A percentile compares a stretch with the other conserved stretches of the same genome.
Evolutionary conservation across 306 rosid genomes (phyloP).

Genomic region (Cicer yamashitae): DNA sequence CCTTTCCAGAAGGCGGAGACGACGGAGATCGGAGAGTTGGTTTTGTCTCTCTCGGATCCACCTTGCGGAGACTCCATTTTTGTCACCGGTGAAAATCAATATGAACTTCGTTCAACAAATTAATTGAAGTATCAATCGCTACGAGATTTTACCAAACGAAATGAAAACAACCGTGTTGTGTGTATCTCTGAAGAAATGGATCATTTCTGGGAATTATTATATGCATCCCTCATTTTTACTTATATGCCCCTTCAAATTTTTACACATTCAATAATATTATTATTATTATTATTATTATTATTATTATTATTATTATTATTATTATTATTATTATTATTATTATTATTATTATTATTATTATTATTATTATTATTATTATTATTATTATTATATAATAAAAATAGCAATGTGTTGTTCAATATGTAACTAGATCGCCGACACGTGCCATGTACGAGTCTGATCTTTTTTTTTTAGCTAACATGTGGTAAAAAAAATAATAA

Average conservation of each 20-base stretch:
- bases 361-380: no score
- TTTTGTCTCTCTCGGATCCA: slow-evolving; percentile 72
- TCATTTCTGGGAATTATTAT: background rate
- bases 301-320: no score
- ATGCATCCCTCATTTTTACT: background rate
- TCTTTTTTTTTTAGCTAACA: no score
- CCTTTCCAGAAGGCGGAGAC: slow-evolving; percentile 92
- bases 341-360: no score
- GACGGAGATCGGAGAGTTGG: slow-evolving; percentile 74
- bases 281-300: no score
- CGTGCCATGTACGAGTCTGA: no score
- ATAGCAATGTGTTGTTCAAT: no score
- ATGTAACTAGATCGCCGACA: no score
- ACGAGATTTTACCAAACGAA: background rate
- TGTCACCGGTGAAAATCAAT: background rate
- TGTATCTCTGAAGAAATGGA: background rate
- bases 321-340: no score
- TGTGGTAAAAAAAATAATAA: no score
- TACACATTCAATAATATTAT: no score
- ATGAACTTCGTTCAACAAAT: background rate
- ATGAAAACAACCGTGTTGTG: background rate
- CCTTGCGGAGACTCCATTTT: slow-evolving; percentile 70
- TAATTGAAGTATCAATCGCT: background rate
- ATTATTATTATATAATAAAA: no score
- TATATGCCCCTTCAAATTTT: background rate